Evolutionary conservation across 345 rosid species (phyloP).

Genomic region (Lepidium didymum): DNA sequence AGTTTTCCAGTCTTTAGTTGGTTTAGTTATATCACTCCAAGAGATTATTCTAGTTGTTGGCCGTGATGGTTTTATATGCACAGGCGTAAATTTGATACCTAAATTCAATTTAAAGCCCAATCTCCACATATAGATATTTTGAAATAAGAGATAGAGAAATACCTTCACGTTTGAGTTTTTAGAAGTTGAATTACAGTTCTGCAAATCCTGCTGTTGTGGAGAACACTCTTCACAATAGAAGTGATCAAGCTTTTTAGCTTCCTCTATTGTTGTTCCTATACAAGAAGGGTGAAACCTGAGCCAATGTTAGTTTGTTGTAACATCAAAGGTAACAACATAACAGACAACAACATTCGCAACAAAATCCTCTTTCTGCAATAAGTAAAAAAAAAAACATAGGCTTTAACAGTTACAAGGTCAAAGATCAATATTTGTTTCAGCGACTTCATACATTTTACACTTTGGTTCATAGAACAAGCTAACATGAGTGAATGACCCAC

Average conservation of each 20-base stretch:
- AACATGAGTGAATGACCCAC: background rate
- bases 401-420: background rate
- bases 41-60: background rate
- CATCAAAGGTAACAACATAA: background rate
- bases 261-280: slow-evolving; percentile 81
- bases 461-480: background rate
- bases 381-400: background rate
- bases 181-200: slow-evolving; percentile 43
- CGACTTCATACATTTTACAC: background rate
- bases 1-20: background rate
- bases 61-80: background rate
- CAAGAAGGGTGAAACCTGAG: slow-evolving; percentile 99
- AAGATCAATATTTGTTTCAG: background rate
- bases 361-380: background rate
- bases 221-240: slow-evolving; percentile 87
- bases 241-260: slow-evolving; percentile 71
- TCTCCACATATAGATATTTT: background rate
- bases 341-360: background rate
- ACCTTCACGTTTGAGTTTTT: slow-evolving; percentile 67
- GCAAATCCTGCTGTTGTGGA: slow-evolving; percentile 54
- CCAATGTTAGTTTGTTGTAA: slow-evolving; percentile 37
- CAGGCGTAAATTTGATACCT: background rate
- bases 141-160: background rate
- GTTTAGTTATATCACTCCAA: background rate
- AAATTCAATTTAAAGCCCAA: background rate